Conservation (phyloP, 495 filamentous ascomycete species). For the Podospora pseudoanserina region DNA sequence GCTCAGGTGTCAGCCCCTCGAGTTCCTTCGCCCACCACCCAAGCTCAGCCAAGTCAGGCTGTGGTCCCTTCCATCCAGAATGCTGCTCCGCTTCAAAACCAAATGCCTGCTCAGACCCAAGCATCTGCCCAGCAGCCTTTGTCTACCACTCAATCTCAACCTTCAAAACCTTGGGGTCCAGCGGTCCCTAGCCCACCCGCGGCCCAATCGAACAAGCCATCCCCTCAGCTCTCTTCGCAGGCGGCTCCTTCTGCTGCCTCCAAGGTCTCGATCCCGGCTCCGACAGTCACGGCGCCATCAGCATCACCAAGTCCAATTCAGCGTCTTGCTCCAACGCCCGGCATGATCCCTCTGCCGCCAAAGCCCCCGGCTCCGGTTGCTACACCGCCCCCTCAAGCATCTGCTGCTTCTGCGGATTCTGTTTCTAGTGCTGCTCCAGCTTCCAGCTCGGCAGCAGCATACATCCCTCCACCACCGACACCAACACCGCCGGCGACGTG, state of each 20-base stretch:
- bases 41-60: neutral
- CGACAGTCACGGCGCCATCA: neutral
- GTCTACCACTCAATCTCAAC: neutral
- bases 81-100: neutral
- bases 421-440: neutral
- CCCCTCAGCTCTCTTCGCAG: neutral
- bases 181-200: neutral
- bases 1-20: neutral
- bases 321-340: neutral
- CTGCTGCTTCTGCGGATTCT: neutral
- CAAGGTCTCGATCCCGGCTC: neutral
- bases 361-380: conserved; percentile 1
- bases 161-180: neutral
- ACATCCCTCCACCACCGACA: neutral
- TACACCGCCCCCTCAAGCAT: neutral
- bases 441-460: neutral
- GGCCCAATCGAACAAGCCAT: neutral
- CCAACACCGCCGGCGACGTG: neutral
- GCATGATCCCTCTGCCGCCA: neutral
- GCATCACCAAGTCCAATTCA: neutral
- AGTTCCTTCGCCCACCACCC: neutral
- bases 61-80: neutral
- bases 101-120: neutral
- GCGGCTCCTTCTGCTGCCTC: neutral
- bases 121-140: neutral